These are phyloP conservation scores for Trametes villosa DNA, from an alignment of 768 basidiomycete genomes.

Conservation along the genomic window DNA sequence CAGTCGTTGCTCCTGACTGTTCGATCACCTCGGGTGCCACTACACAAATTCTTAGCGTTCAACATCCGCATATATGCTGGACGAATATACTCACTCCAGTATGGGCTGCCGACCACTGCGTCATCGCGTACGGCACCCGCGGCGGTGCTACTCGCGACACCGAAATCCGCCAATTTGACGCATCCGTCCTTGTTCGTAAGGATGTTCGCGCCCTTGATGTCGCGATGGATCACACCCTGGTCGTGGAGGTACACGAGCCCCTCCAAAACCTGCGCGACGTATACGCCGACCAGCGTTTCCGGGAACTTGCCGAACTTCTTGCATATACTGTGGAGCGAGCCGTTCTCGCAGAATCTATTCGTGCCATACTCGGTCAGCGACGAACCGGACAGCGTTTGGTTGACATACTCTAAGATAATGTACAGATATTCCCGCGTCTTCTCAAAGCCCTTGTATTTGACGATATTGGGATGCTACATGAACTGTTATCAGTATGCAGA, in stretches of 20 bases:
- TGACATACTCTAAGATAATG: slow-evolving; percentile 88
- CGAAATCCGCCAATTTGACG: slow-evolving; percentile 99
- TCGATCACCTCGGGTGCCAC: slow-evolving; percentile 99
- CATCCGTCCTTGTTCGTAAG: slow-evolving; percentile 98
- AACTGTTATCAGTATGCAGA: not conserved
- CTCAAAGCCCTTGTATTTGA: slow-evolving; percentile 98
- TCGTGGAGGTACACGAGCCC: slow-evolving; percentile 97
- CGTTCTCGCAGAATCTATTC: slow-evolving; percentile 93
- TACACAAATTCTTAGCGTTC: slow-evolving; percentile 33
- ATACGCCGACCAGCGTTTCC: slow-evolving; percentile 93
- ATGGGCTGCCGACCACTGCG: slow-evolving; percentile 96
- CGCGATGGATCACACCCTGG: slow-evolving; percentile 98
- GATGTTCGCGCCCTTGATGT: slow-evolving; percentile 99
- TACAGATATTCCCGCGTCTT: slow-evolving; percentile 93
- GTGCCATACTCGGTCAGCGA: not conserved
- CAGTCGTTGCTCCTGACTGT: slow-evolving; percentile 94
- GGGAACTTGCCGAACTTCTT: slow-evolving; percentile 99
- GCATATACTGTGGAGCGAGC: slow-evolving; percentile 91
- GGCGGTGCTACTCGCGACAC: slow-evolving; percentile 84
- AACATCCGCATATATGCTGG: not conserved
- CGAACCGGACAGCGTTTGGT: not conserved
- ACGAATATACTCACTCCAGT: slow-evolving; percentile 81
- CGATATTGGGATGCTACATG: slow-evolving; percentile 89
- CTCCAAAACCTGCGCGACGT: slow-evolving; percentile 94
- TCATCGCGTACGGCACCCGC: slow-evolving; percentile 79